phyloP scores from a whole-genome alignment of 2,329 filamentous ascomycete species.

The Thelonectria discophora region DNA sequence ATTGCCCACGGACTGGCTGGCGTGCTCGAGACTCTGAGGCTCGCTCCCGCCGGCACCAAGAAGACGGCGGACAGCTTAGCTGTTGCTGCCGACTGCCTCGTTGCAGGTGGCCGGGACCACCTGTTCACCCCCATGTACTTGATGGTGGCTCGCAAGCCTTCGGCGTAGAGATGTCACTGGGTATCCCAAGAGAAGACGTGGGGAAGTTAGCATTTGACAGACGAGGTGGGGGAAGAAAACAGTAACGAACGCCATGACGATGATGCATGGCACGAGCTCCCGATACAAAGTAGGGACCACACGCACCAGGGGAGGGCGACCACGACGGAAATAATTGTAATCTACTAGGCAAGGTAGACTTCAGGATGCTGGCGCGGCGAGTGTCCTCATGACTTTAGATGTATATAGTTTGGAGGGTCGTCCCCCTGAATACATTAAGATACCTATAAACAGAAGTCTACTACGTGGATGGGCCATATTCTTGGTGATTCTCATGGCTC shows the following conservation, averaged over 20 bases:
- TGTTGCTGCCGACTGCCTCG: conserved; percentile 81
- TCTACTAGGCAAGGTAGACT: conserved; percentile 31
- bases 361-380: conserved; percentile 10
- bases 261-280: conserved; percentile 20
- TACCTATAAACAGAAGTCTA: neutral
- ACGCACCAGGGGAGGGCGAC: conserved; percentile 31
- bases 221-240: conserved; percentile 2
- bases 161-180: conserved; percentile 27
- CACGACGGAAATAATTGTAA: conserved; percentile 44
- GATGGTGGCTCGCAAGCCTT: conserved; percentile 91
- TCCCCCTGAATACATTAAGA: neutral
- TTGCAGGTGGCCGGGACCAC: conserved; percentile 85
- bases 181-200: conserved; percentile 3
- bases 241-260: conserved; percentile 7
- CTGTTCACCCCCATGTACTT: conserved; percentile 99
- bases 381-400: conserved; percentile 25
- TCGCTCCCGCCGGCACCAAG: conserved; percentile 85
- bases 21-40: conserved; percentile 74
- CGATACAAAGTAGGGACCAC: conserved; percentile 29
- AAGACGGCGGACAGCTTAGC: conserved; percentile 95
- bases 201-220: neutral
- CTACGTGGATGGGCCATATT: neutral
- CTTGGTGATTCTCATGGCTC: neutral
- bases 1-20: conserved; percentile 81
- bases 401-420: conserved; percentile 26